Evolutionary conservation across 2,329 filamentous ascomycete species (phyloP).

Genomic region (Harringtonia lauricola): DNA sequence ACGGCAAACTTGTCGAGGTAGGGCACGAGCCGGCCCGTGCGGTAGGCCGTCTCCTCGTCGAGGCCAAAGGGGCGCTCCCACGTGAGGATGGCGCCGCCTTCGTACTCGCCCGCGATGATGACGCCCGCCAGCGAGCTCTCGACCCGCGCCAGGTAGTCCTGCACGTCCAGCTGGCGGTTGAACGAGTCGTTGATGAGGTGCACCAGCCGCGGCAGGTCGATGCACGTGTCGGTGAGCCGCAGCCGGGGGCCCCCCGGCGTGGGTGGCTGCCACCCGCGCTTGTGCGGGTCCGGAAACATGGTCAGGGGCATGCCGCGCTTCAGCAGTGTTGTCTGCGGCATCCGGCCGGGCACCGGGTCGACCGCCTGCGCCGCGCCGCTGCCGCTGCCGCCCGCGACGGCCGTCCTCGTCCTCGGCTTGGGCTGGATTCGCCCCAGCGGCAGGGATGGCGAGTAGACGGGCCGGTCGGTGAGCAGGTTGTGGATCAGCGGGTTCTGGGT

Average conservation of each 20-base stretch:
- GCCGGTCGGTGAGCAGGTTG: constrained; percentile 91
- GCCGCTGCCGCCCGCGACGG: neutral
- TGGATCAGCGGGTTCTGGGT: constrained; percentile 80
- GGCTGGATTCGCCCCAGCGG: constrained; percentile 55
- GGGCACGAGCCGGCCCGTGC: constrained; percentile 60
- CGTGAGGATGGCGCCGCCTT: constrained; percentile 87
- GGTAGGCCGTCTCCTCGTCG: constrained; percentile 40
- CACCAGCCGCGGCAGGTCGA: constrained; percentile 74
- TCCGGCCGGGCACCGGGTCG: neutral
- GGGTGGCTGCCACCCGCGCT: constrained; percentile 57
- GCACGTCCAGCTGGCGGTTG: constrained; percentile 68
- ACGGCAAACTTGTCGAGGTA: constrained; percentile 98
- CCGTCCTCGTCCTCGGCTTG: neutral
- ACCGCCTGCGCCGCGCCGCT: neutral
- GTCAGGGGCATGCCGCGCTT: constrained; percentile 87
- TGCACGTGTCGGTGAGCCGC: constrained; percentile 64
- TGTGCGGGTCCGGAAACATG: constrained; percentile 63
- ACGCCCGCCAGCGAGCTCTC: constrained; percentile 74
- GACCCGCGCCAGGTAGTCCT: constrained; percentile 74
- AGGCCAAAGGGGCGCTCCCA: constrained; percentile 67
- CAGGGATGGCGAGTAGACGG: constrained; percentile 81
- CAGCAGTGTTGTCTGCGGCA: constrained; percentile 56
- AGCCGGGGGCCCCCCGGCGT: constrained; percentile 47
- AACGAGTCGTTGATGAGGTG: constrained; percentile 93
- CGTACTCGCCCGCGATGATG: constrained; percentile 92